Evolutionary conservation across 2,329 filamentous ascomycete genomes (phyloP), one percentile per base, ranked within the genome.

Genomic region (Paraphaeosphaeria sporulosa): DNA sequence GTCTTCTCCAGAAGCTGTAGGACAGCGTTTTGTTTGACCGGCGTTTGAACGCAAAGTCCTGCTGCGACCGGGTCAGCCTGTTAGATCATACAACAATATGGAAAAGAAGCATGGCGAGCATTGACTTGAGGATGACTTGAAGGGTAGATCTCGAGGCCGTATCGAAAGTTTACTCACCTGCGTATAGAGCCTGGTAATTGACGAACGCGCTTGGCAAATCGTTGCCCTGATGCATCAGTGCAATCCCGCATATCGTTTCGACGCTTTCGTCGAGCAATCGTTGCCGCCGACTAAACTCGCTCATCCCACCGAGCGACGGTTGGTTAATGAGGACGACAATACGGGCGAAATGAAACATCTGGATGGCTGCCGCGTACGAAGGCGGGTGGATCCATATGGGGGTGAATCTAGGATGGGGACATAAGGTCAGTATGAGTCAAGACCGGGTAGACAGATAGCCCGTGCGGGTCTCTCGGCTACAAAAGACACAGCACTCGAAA

Each of bases 281-380:
- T 63, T 83, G 80, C 19, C 80, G 76, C 21, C 76, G 71, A 43
- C 80, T 63, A 62, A 83, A 85, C 12, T 83, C 83, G 17, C 82
- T 76, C 49, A 84, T 80, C 0, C 83, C 84, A 1, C 82, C 82
- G 12, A 78, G 75, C 0, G 81, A 82, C 1, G 85, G 85, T 49
- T 84, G 80, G 54, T 87, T 82, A 50, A 86, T 78, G 0, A 85
- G 74, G 1, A 86, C 78, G 0, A 87, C 73, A 46, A 87, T 84
- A 10, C 81, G 78, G 0, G 85, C 84, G 60, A 86, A 83, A 64
- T 81, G 80, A 63, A 85, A 82, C 15, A 82, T 79, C 64, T 87
- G 85, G 6, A 87, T 69, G 0, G 84, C 81, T 13, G 82, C 80
- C 1, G 78, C 78, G 58, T 73, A 63, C 1, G 68, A 70, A 2